Evolutionary conservation across 2,329 filamentous ascomycete species (phyloP).

Genomic region (Coleophoma crateriformis): DNA sequence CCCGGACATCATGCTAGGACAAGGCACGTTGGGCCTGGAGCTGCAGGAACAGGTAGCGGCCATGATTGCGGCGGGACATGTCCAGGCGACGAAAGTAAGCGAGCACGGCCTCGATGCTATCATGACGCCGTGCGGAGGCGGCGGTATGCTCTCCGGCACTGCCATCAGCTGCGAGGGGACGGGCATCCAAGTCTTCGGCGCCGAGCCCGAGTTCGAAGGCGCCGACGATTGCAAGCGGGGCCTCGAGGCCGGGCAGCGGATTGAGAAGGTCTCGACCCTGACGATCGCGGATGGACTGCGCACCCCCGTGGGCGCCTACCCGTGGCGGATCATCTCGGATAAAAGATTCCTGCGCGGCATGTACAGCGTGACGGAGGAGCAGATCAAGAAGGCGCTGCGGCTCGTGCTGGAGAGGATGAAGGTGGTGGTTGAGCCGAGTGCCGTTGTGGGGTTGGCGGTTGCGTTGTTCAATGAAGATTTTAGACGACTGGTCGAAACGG

Average conservation of each 20-base stretch:
- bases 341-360: slow-evolving; percentile 64
- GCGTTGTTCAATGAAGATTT: slow-evolving; percentile 85
- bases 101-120: slow-evolving; percentile 55
- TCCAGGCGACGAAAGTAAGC: slow-evolving; percentile 11
- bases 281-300: slow-evolving; percentile 88
- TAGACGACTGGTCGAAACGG: slow-evolving; percentile 58
- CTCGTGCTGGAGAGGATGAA: slow-evolving; percentile 85
- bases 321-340: slow-evolving; percentile 74
- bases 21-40: slow-evolving; percentile 86
- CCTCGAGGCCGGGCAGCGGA: slow-evolving; percentile 55
- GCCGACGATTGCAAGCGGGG: slow-evolving; percentile 78
- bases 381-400: slow-evolving; percentile 72
- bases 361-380: slow-evolving; percentile 69
- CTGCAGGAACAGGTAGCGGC: slow-evolving; percentile 66
- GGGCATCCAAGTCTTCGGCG: slow-evolving; percentile 73
- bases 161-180: slow-evolving; percentile 72
- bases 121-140: slow-evolving; percentile 80
- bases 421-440: slow-evolving; percentile 83
- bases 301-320: slow-evolving; percentile 71
- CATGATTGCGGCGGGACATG: slow-evolving; percentile 34
- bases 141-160: slow-evolving; percentile 79
- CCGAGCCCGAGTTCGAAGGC: slow-evolving; percentile 77
- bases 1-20: slow-evolving; percentile 83
- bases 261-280: slow-evolving; percentile 64
- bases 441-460: slow-evolving; percentile 78